Evolutionary conservation across 2,329 filamentous ascomycete genomes (phyloP), one percentile per base, ranked within the genome.

Genomic region (Aspergillus thermomutatus): DNA sequence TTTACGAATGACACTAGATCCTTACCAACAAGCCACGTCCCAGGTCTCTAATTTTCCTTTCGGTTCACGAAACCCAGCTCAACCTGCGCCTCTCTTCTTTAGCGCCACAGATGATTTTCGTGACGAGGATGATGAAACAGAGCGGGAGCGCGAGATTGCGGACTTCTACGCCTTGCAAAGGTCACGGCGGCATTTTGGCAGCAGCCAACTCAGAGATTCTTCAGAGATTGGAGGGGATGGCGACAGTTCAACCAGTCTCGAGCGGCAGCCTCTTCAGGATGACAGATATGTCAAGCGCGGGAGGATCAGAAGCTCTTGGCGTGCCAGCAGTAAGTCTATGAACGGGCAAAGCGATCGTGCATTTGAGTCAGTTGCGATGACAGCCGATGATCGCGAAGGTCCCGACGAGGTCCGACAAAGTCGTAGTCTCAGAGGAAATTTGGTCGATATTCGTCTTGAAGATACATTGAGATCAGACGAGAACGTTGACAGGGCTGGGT

Each of bases 11-110:
- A 77, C 81, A 50, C 87, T 85, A 45, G 93, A 94, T 70, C 91
- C 92, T 8, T 96, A 96, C 77, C 88, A 90, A 68, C 83, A 85
- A 53, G 77, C 82, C 11, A 82, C 84, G 46, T 91, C 90, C 2
- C 87, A 92, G 49, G 84, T 91, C 53, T 84, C 84, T 19, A 84
- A 85, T 65, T 92, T 95, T 60, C 87, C 87, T 28, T 96, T 96
- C 71, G 86, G 88, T 27, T 91, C 90, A 10, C 84, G 92, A 51
- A 87, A 89, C 59, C 84, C 88, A 4, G 81, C 85, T 47, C 88
- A 90, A 56, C 90, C 92, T 64, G 92, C 93, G 9, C 94, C 94
- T 54, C 81, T 99, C n/a, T 97, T 99, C 74, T 92, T 94, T 75
- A 96, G 91, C 69, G 87, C 90, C 4, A 85, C 92, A 17, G 92